Percentiles rank a stretch among this genome's conserved stretches.
phyloP scores from a whole-genome alignment of 192 early-diverging fungal genomes.

The Phlyctochytrium bullatum region DNA sequence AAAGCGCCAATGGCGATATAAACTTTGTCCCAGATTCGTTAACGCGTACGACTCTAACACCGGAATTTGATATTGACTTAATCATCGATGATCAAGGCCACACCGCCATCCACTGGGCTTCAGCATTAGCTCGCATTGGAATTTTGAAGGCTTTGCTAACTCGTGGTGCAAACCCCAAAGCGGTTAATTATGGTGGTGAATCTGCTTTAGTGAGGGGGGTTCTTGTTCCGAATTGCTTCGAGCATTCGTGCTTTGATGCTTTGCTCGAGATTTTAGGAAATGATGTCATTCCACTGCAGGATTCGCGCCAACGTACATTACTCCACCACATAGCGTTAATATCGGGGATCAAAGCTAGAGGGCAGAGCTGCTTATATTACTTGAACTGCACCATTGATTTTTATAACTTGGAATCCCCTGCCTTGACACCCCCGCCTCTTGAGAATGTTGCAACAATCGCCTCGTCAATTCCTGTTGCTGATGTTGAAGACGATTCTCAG shows the following conservation, averaged over 20 bases:
- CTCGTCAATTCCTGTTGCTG: neutral
- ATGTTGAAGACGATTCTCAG: neutral
- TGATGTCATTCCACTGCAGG: conserved; percentile 44
- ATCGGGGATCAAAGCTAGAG: conserved; percentile 67
- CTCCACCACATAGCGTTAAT: conserved; percentile 87
- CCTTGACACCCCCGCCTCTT: conserved; percentile 19
- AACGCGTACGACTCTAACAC: conserved; percentile 33
- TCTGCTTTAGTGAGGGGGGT: conserved; percentile 87
- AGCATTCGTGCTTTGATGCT: conserved; percentile 73
- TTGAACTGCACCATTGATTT: conserved; percentile 79
- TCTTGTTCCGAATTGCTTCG: conserved; percentile 81
- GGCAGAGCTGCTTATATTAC: conserved; percentile 80
- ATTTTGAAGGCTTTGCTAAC: conserved; percentile 74
- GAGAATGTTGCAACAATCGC: neutral
- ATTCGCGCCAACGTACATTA: conserved; percentile 79
- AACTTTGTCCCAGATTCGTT: conserved; percentile 57
- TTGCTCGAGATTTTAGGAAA: conserved; percentile 68
- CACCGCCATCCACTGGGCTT: conserved; percentile 94
- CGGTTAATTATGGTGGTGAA: conserved; percentile 79
- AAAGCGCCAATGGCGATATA: neutral
- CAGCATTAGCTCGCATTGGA: conserved; percentile 75
- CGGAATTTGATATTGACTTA: conserved; percentile 73
- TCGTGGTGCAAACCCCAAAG: conserved; percentile 67
- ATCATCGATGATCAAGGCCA: conserved; percentile 94
- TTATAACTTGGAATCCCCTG: conserved; percentile 36